A percentile compares a stretch with the other conserved stretches of the same genome.
Conservation (phyloP, 202 grass and related monocot genomes). For the Setaria italica region DNA sequence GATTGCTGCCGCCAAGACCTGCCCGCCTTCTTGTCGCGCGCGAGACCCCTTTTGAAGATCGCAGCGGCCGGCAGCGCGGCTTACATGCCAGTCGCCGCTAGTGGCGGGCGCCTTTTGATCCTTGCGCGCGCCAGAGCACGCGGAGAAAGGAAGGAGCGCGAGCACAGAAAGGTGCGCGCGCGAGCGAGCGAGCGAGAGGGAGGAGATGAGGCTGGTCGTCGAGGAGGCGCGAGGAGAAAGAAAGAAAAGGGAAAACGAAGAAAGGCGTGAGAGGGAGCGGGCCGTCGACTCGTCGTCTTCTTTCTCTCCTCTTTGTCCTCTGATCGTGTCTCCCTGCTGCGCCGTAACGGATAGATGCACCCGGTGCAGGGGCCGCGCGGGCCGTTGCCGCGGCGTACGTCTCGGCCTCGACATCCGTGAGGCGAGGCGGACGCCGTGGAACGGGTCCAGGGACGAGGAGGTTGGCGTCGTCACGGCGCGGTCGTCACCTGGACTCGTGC, state of each 20-base stretch:
- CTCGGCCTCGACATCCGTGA: not conserved
- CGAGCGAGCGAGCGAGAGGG: not conserved
- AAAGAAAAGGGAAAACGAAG: too few species aligned
- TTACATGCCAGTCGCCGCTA: slow-evolving; percentile 3
- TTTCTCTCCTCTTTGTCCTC: not conserved
- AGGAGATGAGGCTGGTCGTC: not conserved
- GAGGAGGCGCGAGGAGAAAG: not conserved
- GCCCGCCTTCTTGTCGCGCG: not conserved
- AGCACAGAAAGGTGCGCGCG: slow-evolving; percentile 30
- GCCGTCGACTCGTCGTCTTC: slow-evolving; percentile 22
- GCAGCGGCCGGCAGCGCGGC: not conserved
- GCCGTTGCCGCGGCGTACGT: not conserved
- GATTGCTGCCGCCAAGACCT: slow-evolving; percentile 36
- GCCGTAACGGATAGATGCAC: slow-evolving; percentile 30
- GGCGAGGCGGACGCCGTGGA: rapidly evolving
- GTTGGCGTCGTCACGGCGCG: not conserved
- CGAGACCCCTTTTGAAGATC: slow-evolving; percentile 33
- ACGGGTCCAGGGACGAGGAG: not conserved
- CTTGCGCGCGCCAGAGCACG: slow-evolving; percentile 61
- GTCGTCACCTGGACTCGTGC: slow-evolving; percentile 47
- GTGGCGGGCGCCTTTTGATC: slow-evolving; percentile 58
- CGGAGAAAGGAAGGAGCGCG: slow-evolving; percentile 45
- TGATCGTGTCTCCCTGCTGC: slow-evolving; percentile 27
- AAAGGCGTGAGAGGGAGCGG: not conserved
- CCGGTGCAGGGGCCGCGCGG: slow-evolving; percentile 21